Evolutionary conservation across 768 basidiomycete species (phyloP), one percentile per base, ranked within the genome.

Genomic region (Boletus rubescentipes): DNA sequence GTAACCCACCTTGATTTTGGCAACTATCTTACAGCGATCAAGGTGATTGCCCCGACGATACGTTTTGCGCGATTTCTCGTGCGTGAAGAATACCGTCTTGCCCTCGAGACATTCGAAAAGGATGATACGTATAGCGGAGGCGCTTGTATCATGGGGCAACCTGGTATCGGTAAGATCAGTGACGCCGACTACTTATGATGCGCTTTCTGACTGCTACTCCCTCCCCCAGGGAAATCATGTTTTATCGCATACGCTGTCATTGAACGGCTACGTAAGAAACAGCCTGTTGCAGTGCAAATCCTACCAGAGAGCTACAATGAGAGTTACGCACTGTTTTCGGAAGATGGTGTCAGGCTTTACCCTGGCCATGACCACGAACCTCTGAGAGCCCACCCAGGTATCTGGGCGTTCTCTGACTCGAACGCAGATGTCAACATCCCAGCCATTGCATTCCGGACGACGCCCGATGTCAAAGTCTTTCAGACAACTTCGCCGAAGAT

Each of bases 171-270:
- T 54, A 44, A 44, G 48, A 54, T 31, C 29, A 23, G 21, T n/a
- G 31, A 18, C 8, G n/a, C 11, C 3, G 5, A 40, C 38, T 18
- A 23, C 16, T 14, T 32, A 4, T 5, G 14, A 16, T 7, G 15
- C n/a, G 0, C 12, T 32, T 37, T 32, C 48, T 43, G 12, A 50
- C 43, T 11, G 34, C 16, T 20, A 5, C 4, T 26, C 0, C 9
- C 4, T 2, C 9, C 4, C 5, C 20, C 1, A 55, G 49, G 54
- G n/a, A 55, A 55, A 29, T 51, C 54, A 11, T 45, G 43, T 16
- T 51, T 55, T 38, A 55, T 55, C 12, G 49, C 54, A 31, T 52
- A 55, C 30, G 44, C 42, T 16, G 38, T 55, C 20, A 14, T 55
- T 21, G 49, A 55, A 42, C 32, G 38, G 8, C 54, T 53, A 9